Evolutionary conservation across 352 stramenopile species (phyloP), one percentile per base, ranked within the genome.

Genomic region (Sclerospora graminicola): DNA sequence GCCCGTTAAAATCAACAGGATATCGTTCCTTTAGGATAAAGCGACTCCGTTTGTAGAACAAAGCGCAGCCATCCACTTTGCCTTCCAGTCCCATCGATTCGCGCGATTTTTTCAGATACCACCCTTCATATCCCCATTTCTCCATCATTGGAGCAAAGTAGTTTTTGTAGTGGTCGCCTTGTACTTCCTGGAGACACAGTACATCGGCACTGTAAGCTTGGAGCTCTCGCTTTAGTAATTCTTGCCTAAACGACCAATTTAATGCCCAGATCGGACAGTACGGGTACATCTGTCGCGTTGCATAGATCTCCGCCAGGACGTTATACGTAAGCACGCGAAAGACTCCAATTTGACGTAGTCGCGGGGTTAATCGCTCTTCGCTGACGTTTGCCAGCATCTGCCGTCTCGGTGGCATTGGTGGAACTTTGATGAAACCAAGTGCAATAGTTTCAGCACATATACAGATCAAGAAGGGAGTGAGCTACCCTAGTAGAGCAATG

Each of bases 31-130:
- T 89, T 45, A 94, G 66, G 45, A 86, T 86, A 57, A 89, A 90
- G 7, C 77, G 73, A 23, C 79, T 89, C 19, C 86, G 66, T 55
- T 97, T 96, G 92, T 97, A 99, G 54, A 99, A 98, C 4, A 98
- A 68, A 4, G 96, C 96, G 65, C 96, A 99, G 18, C 96, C 96
- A 53, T 99, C 96, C 20, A 97, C 85, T 64, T 98, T 98, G 35
- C 96, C 96, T 40, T 95, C 89, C 26, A 97, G 57, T 13, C 95
- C 96, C 94, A 98, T 98, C 4, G 86, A 86, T 50, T 98, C 90
- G 20, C 96, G 79, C 8, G 94, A 98, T 69, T 99, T 99, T 62
- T 98, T 93, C 54, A 98, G 92, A 66, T 97, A 99, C 47, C 97
- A 88, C 32, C 94, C 95, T 60, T 98, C 93, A 51, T 98, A 99